Evolutionary conservation across 1,284 basidiomycete genomes (phyloP), one percentile per base, ranked within the genome.

Genomic region (Boletellus sp.): DNA sequence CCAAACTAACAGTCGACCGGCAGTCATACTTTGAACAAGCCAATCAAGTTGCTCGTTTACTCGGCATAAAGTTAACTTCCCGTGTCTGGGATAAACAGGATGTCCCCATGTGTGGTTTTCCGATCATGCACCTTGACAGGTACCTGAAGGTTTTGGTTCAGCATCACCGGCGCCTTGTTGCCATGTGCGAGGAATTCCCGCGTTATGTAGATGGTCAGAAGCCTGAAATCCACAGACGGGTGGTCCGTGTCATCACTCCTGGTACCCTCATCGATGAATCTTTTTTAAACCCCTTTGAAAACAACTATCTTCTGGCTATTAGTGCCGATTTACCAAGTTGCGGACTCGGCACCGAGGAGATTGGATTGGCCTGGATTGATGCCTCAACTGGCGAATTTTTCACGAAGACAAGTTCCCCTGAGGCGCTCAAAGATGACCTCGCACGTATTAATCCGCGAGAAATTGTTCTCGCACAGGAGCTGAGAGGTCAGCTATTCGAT

Each of bases 21-120:
- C 11, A 95, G 92, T 94, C 93, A 0, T 96, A 97, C 65, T 96
- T 94, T 60, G 85, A 91, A 36, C 94, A 94, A 73, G 93, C 94
- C 3, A 69, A 73, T 17, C 81, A 88, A 49, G 81, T 97, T 9
- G 76, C 92, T 3, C 73, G 73, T 16, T 69, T 94, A 5, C 76
- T 96, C 13, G 82, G 80, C 55, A 92, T 94, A 66, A 92, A 92
- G 55, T 70, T 93, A 13, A 83, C 90, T 1, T 77, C 78, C 38
- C 79, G 84, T 46, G 75, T 77, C 54, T 91, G 86, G 84, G 79
- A 80, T 46, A 81, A 78, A 22, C 69, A 76, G 39, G 75, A 77
- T 46, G 69, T 94, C 48, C 71, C 80, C 50, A 82, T 96, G 90
- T 86, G 89, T 69, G 94, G 94, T 16, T 96, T 97, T 64, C 94